Percentiles rank a stretch among this genome's conserved stretches.
These are phyloP conservation scores for Antitrichia curtipendula DNA, from an alignment of 225 moss, liverwort and hornwort genomes.

Conservation along the genomic window DNA sequence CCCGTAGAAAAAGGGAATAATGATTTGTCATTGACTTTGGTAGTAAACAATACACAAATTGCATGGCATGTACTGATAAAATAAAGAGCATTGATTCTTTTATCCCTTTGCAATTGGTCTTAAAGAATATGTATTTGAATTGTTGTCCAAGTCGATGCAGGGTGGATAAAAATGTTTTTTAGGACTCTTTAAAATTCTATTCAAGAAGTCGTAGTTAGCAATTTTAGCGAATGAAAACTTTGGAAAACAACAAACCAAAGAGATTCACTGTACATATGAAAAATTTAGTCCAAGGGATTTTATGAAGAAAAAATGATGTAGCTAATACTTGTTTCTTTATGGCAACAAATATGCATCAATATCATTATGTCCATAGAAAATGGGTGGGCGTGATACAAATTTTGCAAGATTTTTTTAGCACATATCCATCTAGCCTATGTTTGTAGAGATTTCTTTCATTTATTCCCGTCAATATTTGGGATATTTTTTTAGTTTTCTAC, in stretches of 20 bases:
- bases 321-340: not conserved
- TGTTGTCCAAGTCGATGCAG: fast-evolving
- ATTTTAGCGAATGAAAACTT: not conserved
- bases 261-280: not conserved
- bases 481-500: too few relatives aligned
- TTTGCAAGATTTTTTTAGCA: not conserved
- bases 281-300: not conserved
- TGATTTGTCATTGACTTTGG: not conserved
- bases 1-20: fast-evolving
- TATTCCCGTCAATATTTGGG: fast-evolving
- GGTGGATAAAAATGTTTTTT: not conserved
- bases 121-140: not conserved
- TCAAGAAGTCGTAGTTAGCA: fast-evolving
- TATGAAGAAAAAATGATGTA: not conserved
- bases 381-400: not conserved
- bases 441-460: not conserved
- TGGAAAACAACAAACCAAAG: not conserved
- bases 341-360: not conserved
- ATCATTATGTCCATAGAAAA: not conserved
- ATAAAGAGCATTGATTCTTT: not conserved
- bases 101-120: not conserved
- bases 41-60: not conserved
- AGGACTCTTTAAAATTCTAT: not conserved
- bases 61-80: not conserved
- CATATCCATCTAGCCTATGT: fast-evolving